Evolutionary conservation across 768 basidiomycete species (phyloP).

Genomic region (Trametes cubensis): DNA sequence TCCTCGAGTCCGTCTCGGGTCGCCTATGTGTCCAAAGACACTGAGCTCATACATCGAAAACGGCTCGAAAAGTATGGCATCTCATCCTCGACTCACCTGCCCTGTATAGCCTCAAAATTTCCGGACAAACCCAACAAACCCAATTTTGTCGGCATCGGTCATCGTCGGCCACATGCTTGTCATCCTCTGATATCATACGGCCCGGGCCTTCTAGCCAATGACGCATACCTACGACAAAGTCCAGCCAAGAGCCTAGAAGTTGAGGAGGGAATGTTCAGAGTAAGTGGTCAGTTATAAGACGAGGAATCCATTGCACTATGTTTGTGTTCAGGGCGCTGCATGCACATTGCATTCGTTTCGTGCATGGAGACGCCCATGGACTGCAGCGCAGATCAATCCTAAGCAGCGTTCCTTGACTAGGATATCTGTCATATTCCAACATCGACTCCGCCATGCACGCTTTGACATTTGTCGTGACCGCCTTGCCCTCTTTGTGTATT

Average conservation of each 20-base stretch:
- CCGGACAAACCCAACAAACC: neutral
- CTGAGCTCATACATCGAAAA: neutral
- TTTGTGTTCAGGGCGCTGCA: too few relatives aligned
- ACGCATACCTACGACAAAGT: neutral
- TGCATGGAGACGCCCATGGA: too few relatives aligned
- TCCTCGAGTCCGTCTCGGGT: too few relatives aligned
- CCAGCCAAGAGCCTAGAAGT: too few relatives aligned
- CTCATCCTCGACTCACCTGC: too few relatives aligned
- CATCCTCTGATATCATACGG: neutral
- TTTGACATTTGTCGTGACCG: too few relatives aligned
- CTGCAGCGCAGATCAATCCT: too few relatives aligned
- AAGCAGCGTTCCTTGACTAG: too few relatives aligned
- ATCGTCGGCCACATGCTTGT: slow-evolving; percentile 1
- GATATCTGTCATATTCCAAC: neutral
- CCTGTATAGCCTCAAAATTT: neutral
- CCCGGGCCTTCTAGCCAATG: neutral
- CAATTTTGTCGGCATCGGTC: slow-evolving; percentile 3
- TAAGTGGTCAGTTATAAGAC: too few relatives aligned
- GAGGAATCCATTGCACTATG: too few relatives aligned
- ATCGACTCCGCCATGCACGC: neutral
- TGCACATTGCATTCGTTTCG: too few relatives aligned
- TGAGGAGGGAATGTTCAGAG: too few relatives aligned
- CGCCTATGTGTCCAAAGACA: neutral
- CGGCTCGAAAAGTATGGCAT: neutral
- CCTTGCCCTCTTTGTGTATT: neutral